Evolutionary conservation across 2,329 filamentous ascomycete species (phyloP).

Genomic region (Aspergillus sp.): DNA sequence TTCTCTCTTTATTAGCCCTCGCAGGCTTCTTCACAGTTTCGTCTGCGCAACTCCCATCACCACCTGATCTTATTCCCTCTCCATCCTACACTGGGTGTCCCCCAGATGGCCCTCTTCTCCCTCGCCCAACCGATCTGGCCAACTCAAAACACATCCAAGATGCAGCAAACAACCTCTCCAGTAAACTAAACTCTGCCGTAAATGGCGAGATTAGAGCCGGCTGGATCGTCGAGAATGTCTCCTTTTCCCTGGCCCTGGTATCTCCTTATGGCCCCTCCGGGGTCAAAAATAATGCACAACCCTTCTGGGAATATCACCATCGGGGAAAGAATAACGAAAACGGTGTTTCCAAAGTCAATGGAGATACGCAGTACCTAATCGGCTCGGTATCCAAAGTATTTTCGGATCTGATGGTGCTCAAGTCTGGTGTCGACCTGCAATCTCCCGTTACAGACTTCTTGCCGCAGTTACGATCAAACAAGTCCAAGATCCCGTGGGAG

Average conservation of each 20-base stretch:
- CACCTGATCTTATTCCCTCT: slow-evolving; percentile 9
- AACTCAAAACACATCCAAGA: slow-evolving; percentile 27
- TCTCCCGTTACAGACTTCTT: slow-evolving; percentile 36
- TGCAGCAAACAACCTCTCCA: slow-evolving; percentile 30
- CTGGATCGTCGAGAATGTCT: slow-evolving; percentile 37
- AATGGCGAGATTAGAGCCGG: slow-evolving; percentile 34
- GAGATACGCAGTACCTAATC: slow-evolving; percentile 45
- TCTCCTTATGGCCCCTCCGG: slow-evolving; percentile 27
- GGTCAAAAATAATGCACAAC: slow-evolving; percentile 17
- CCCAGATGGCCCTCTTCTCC: slow-evolving; percentile 27
- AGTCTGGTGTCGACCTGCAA: slow-evolving; percentile 36
- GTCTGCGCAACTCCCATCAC: slow-evolving; percentile 9
- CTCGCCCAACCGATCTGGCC: slow-evolving; percentile 30
- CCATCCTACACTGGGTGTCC: slow-evolving; percentile 20
- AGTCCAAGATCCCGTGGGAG: slow-evolving; percentile 34
- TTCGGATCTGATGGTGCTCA: slow-evolving; percentile 39
- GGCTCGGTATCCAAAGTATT: slow-evolving; percentile 44
- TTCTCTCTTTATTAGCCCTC: neutral
- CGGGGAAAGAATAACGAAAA: slow-evolving; percentile 33
- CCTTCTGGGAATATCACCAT: slow-evolving; percentile 47
- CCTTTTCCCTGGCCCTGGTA: slow-evolving; percentile 41
- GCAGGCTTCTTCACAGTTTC: neutral
- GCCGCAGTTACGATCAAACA: slow-evolving; percentile 27
- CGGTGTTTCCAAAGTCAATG: slow-evolving; percentile 33
- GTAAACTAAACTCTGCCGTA: slow-evolving; percentile 31